Evolutionary conservation across 306 rosid genomes (phyloP).

Genomic region (Lotus japonicus): DNA sequence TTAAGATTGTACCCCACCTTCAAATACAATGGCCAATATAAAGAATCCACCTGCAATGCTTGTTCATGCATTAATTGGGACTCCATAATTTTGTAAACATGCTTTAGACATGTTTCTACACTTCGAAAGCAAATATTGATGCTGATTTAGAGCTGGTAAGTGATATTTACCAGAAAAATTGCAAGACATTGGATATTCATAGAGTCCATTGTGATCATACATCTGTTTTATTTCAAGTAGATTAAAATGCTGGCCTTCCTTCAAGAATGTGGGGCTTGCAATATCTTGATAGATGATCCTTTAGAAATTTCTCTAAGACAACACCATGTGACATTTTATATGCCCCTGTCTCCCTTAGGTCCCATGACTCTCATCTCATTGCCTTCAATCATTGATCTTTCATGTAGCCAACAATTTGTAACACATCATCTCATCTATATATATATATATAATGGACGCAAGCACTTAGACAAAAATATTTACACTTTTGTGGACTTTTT

Average conservation of each 20-base stretch:
- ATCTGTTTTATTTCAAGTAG: background rate
- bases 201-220: background rate
- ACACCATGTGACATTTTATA: conserved; percentile 26
- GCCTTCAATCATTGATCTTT: background rate
- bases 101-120: background rate
- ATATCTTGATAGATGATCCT: background rate
- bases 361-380: background rate
- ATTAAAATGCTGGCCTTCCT: background rate
- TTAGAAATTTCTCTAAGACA: conserved; percentile 13
- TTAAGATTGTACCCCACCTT: no score
- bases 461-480: no score
- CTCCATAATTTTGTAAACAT: background rate
- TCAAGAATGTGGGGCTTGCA: background rate
- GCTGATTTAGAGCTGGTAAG: background rate
- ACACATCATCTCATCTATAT: conserved; percentile 17
- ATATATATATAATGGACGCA: background rate
- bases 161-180: background rate
- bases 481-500: no score
- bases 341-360: conserved; percentile 8
- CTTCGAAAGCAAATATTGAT: background rate
- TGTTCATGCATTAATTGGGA: no score
- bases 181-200: background rate
- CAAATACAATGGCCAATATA: no score
- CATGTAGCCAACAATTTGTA: background rate
- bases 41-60: no score